Evolutionary conservation across 805 yeast species (phyloP).

Genomic region (Candida rishiriensis): DNA sequence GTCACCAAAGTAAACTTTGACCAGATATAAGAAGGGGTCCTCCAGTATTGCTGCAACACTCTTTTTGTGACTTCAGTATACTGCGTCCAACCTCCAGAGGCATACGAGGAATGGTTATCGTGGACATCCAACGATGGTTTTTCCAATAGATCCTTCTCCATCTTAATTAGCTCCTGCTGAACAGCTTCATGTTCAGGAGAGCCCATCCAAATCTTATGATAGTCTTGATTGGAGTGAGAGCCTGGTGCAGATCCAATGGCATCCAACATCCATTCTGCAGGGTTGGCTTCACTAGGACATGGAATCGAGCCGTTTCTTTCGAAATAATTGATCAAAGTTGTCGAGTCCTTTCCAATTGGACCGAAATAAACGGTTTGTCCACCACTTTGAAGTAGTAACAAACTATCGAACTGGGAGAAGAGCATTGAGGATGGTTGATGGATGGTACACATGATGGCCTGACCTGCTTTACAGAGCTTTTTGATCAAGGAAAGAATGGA

Average conservation of each 20-base stretch:
- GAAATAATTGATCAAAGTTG: slow-evolving; percentile 55
- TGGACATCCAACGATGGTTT: slow-evolving; percentile 30
- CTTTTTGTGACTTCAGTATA: slow-evolving; percentile 39
- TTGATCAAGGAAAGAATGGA: slow-evolving; percentile 47
- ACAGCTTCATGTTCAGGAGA: slow-evolving; percentile 57
- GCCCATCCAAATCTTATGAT: slow-evolving; percentile 65
- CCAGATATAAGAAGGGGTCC: slow-evolving; percentile 55
- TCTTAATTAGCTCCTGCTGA: slow-evolving; percentile 51
- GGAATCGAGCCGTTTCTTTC: slow-evolving; percentile 57
- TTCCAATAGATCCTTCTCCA: slow-evolving; percentile 47
- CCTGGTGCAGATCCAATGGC: slow-evolving; percentile 79
- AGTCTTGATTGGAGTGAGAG: slow-evolving; percentile 61
- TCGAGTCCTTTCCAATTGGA: slow-evolving; percentile 51
- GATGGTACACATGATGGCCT: slow-evolving; percentile 59
- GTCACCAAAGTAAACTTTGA: slow-evolving; percentile 49
- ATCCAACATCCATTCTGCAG: slow-evolving; percentile 88
- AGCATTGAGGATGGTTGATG: slow-evolving; percentile 81
- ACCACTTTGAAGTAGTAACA: slow-evolving; percentile 60
- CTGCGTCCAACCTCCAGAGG: slow-evolving; percentile 38
- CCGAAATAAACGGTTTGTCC: slow-evolving; percentile 73
- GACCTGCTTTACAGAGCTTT: slow-evolving; percentile 44
- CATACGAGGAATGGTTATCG: slow-evolving; percentile 36
- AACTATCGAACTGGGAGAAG: slow-evolving; percentile 68
- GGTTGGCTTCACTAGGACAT: slow-evolving; percentile 66
- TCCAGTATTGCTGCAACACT: slow-evolving; percentile 54